phyloP scores from a whole-genome alignment of 352 stramenopile species.

The Peronospora destructor region DNA sequence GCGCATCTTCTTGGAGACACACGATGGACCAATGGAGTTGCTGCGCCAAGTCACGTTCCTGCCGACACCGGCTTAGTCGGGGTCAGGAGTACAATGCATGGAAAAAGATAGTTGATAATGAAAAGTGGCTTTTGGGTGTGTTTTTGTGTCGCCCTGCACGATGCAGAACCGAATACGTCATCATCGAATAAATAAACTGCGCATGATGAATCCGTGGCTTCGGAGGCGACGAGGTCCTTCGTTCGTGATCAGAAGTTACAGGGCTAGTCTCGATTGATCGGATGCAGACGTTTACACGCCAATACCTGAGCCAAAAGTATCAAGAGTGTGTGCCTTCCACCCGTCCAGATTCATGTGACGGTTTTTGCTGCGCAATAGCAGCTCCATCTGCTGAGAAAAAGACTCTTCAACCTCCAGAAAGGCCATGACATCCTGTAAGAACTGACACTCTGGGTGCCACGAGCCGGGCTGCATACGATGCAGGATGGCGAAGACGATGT shows the following conservation, averaged over 20 bases:
- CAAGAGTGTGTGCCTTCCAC: conserved; percentile 67
- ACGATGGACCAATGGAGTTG: conserved; percentile 47
- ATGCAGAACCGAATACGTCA: conserved; percentile 16
- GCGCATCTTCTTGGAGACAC: conserved; percentile 41
- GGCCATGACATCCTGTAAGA: conserved; percentile 70
- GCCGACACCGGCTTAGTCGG: conserved; percentile 4
- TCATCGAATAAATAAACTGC: conserved; percentile 26
- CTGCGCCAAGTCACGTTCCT: conserved; percentile 62
- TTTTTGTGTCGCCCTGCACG: conserved; percentile 15
- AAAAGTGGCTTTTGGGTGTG: too few relatives aligned
- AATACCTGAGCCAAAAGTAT: conserved; percentile 77
- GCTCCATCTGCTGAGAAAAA: conserved; percentile 66
- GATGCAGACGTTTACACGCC: conserved; percentile 28
- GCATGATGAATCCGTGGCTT: conserved; percentile 10
- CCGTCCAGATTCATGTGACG: conserved; percentile 66
- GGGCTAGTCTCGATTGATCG: not conserved
- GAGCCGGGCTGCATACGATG: conserved; percentile 61
- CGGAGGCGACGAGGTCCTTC: conserved; percentile 27
- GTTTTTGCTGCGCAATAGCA: conserved; percentile 53
- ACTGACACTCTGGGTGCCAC: conserved; percentile 67
- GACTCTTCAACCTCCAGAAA: conserved; percentile 76
- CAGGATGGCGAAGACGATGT: conserved; percentile 73
- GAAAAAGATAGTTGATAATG: not conserved
- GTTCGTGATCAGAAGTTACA: conserved; percentile 25
- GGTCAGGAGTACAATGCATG: too few relatives aligned